Evolutionary conservation across 179 eudicot genomes (phyloP).

Genomic region (Gypsophila paniculata): DNA sequence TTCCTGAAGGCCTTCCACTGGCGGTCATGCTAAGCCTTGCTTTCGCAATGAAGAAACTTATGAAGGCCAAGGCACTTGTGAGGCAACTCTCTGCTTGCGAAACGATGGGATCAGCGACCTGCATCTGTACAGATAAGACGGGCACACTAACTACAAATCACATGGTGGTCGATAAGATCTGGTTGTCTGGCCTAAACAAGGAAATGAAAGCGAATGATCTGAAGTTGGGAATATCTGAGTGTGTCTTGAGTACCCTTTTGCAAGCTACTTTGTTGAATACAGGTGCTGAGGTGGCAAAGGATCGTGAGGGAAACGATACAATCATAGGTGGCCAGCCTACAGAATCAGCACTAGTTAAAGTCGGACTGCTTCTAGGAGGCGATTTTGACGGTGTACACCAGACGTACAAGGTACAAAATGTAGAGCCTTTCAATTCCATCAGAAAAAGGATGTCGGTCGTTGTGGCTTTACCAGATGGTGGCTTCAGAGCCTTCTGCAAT

Average conservation of each 20-base stretch:
- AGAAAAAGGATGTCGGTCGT: slow-evolving; percentile 89
- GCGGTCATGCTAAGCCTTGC: slow-evolving; percentile 95
- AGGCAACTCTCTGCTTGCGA: slow-evolving; percentile 90
- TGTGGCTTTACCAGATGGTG: slow-evolving; percentile 60
- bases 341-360: slow-evolving; percentile 71
- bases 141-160: slow-evolving; percentile 88
- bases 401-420: slow-evolving; percentile 36
- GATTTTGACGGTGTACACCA: slow-evolving; percentile 49
- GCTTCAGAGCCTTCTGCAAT: slow-evolving; percentile 68
- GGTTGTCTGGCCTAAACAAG: slow-evolving; percentile 54
- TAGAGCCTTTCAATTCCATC: slow-evolving; percentile 81
- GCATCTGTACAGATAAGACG: slow-evolving; percentile 88
- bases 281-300: slow-evolving; percentile 68
- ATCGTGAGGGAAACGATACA: slow-evolving; percentile 50
- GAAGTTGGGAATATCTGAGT: slow-evolving; percentile 35
- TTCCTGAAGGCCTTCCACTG: slow-evolving; percentile 89
- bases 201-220: slow-evolving; percentile 38
- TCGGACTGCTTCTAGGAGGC: slow-evolving; percentile 64
- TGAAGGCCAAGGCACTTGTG: slow-evolving; percentile 76
- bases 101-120: slow-evolving; percentile 87
- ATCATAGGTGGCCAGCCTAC: slow-evolving; percentile 84
- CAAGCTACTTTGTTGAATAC: slow-evolving; percentile 69
- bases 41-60: slow-evolving; percentile 93
- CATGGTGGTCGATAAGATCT: slow-evolving; percentile 77
- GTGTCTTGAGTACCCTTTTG: slow-evolving; percentile 38